Evolutionary conservation across 352 stramenopile genomes (phyloP).

Genomic region (Globisporangium spinosum): DNA sequence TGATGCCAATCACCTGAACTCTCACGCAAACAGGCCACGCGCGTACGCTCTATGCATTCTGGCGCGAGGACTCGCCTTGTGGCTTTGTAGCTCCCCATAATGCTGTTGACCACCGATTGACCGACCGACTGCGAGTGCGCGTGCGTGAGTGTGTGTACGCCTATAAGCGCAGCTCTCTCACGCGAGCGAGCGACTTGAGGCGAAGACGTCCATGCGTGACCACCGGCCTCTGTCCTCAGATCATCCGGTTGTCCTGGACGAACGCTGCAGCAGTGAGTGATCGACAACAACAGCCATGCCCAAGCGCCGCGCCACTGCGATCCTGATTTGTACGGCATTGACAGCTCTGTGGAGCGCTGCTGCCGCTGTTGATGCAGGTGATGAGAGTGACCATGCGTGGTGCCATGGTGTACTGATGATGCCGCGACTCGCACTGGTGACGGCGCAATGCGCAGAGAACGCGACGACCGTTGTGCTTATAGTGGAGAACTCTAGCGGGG

Average conservation of each 20-base stretch:
- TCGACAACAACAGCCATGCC: not conserved
- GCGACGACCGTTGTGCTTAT: not conserved
- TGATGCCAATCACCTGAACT: not conserved
- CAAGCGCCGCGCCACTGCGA: not conserved
- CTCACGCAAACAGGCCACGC: not conserved
- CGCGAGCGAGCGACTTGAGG: not conserved
- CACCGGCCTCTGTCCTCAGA: not conserved
- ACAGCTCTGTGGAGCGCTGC: not conserved
- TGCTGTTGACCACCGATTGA: not conserved
- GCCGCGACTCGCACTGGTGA: not conserved
- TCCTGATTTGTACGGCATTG: not conserved
- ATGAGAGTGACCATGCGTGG: not conserved
- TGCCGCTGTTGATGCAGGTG: not conserved
- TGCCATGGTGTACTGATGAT: not conserved
- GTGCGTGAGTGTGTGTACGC: too few species aligned
- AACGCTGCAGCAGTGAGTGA: not conserved
- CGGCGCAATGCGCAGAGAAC: not conserved
- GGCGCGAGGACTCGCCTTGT: not conserved
- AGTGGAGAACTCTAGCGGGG: not conserved
- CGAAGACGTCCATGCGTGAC: not conserved
- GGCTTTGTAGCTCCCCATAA: not conserved
- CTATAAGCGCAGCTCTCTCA: too few species aligned
- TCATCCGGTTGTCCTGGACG: not conserved
- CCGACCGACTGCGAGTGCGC: too few species aligned
- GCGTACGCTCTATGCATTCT: slow-evolving; percentile 8